These are phyloP conservation scores for Lecanoromycetidae sp. DNA, from an alignment of 2,329 filamentous ascomycete species.

Conservation along the genomic window DNA sequence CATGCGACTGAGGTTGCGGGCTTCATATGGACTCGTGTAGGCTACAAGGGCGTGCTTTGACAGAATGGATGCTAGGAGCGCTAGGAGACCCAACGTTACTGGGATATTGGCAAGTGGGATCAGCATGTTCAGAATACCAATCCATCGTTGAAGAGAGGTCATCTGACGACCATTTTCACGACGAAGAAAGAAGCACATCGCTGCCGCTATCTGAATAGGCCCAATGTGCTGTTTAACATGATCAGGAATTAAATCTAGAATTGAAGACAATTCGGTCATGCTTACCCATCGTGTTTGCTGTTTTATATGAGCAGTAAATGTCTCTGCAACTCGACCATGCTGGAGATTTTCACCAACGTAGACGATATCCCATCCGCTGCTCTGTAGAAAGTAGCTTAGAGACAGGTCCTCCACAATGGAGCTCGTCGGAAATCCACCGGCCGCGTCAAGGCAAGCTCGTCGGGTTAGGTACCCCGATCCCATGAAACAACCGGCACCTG, in stretches of 20 bases:
- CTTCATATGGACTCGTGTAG: background rate
- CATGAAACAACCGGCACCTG: slow-evolving; percentile 1
- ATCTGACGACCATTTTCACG: slow-evolving; percentile 1
- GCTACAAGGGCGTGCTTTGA: background rate
- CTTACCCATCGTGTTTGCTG: slow-evolving; percentile 28
- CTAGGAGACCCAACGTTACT: slow-evolving; percentile 1
- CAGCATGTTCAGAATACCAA: slow-evolving; percentile 1
- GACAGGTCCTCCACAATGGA: slow-evolving; percentile 28
- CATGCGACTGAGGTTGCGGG: background rate
- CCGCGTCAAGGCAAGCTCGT: slow-evolving; percentile 22
- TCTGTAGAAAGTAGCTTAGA: slow-evolving; percentile 25
- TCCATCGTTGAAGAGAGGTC: slow-evolving; percentile 3
- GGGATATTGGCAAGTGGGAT: slow-evolving; percentile 2
- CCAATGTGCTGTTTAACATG: slow-evolving; percentile 2
- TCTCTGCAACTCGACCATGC: slow-evolving; percentile 25
- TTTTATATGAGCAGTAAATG: slow-evolving; percentile 26
- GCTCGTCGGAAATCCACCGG: slow-evolving; percentile 26
- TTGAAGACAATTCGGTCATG: background rate
- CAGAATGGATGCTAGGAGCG: background rate
- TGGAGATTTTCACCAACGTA: slow-evolving; percentile 26
- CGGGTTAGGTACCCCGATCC: slow-evolving; percentile 18
- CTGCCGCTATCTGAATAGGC: background rate
- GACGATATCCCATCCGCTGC: slow-evolving; percentile 22
- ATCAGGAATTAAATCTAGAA: background rate
- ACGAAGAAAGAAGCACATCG: slow-evolving; percentile 1